Base-by-base conservation (phyloP, 768 basidiomycete species). In the Amanita muscaria region DNA sequence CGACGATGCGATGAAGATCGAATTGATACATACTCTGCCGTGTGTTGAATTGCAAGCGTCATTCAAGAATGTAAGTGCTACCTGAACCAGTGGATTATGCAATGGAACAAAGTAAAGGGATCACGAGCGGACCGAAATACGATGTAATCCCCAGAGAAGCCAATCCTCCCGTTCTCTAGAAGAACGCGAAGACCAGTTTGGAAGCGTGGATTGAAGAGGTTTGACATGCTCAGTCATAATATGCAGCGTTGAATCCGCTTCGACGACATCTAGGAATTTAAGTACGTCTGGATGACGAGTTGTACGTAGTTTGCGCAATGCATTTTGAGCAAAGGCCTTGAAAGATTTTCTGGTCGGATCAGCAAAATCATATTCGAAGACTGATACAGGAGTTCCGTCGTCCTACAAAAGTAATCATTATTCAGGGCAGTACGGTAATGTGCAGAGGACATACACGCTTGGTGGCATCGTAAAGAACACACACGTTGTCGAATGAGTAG, bases 211-310 rank as follows among this genome's bases (percentile, higher is more conserved):
- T 11, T 74, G 69, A 15, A 98, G 65, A 4, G 94, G 89, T 24
- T 77, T 72, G 10, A 98, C 83, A 3, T 89, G 83, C 63, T 99
- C 96, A 1, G 96, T 99, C 73, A 97, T 87, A 55, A 99, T 87
- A 60, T 88, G 84, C 33, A 98, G 76, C 1, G 76, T 76, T 10
- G 77, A 76, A 41, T 98, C 96, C 2, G 90, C 84, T 60, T 97
- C 93, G 14, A 89, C 79, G 1, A 77, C 88, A 51, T 97, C 96
- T 68, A 99, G 78, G 64, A 93, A 97, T 59, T 88, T 93, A 53
- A 99, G 77, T 2, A 98, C 79, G 62, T 98, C 92, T 0, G 96
- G 96, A 70, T 99, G 96, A 27, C 96, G 79, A 7, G 83, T 88
- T 3, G 88, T 85, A 33, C 93, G 77, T 11, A 98, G 69, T 60